Evolutionary conservation across 768 basidiomycete genomes (phyloP).

Genomic region (Basidioascus undulatus): DNA sequence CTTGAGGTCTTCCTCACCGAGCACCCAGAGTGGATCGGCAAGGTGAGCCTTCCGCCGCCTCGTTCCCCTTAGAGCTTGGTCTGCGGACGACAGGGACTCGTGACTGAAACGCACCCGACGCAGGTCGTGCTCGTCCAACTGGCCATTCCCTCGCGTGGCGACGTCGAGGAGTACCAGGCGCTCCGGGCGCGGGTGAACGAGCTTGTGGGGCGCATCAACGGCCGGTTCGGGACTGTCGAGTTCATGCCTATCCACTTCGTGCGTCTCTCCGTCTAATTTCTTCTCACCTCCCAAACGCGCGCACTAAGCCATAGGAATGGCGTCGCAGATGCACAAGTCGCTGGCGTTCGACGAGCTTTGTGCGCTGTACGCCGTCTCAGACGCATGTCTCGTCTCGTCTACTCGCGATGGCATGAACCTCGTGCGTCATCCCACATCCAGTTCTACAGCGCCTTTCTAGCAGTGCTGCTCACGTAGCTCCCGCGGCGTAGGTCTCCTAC

Average conservation of each 20-base stretch:
- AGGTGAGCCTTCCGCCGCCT: conserved; percentile 25
- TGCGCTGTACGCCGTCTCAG: conserved; percentile 89
- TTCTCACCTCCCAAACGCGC: too few species aligned
- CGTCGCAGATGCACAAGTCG: conserved; percentile 97
- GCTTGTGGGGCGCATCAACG: conserved; percentile 93
- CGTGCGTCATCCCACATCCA: conserved; percentile 36
- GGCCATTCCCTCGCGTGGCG: conserved; percentile 88
- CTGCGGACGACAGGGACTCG: not conserved
- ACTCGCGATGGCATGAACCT: conserved; percentile 98
- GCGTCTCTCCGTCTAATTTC: too few species aligned
- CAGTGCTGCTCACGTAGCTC: not conserved
- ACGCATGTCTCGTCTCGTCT: conserved; percentile 82
- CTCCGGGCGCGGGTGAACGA: conserved; percentile 87
- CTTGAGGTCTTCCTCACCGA: conserved; percentile 89
- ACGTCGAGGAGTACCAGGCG: conserved; percentile 99
- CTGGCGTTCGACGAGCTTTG: conserved; percentile 82
- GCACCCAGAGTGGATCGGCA: conserved; percentile 98
- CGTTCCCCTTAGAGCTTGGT: too few species aligned
- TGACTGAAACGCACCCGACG: not conserved
- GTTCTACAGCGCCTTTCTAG: too few species aligned
- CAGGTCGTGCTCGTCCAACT: conserved; percentile 89
- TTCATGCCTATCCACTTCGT: conserved; percentile 99
- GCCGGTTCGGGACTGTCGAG: conserved; percentile 93
- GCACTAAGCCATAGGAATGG: too few species aligned
- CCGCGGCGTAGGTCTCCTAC: conserved; percentile 58